These are phyloP conservation scores for Lophiotrema nucula DNA, from an alignment of 495 filamentous ascomycete genomes.

Conservation along the genomic window DNA sequence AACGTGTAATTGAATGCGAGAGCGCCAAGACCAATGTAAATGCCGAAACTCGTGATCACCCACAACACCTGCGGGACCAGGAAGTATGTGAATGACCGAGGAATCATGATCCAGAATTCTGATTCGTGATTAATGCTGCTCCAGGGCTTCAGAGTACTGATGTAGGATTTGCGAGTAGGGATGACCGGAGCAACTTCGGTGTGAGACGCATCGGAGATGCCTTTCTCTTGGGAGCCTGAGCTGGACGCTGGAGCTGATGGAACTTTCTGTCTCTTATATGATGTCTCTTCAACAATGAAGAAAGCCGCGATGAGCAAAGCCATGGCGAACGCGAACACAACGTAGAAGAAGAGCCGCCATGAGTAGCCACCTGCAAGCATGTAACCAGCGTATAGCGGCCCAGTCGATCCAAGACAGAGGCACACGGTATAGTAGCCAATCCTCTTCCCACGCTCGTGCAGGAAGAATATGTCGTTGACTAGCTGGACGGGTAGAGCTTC, in stretches of 20 bases:
- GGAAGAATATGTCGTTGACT: conserved; percentile 67
- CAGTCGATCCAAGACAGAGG: conserved; percentile 59
- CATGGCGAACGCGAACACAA: conserved; percentile 58
- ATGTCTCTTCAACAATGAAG: conserved; percentile 62
- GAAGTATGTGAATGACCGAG: conserved; percentile 55
- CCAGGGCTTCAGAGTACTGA: conserved; percentile 37
- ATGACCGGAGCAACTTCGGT: conserved; percentile 28
- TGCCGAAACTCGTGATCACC: conserved; percentile 54
- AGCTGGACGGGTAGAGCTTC: conserved; percentile 63
- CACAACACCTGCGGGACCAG: conserved; percentile 57
- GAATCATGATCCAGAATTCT: conserved; percentile 49
- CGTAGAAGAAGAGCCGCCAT: conserved; percentile 66
- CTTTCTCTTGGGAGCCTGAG: conserved; percentile 29
- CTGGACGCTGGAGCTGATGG: conserved; percentile 17
- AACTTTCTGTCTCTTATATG: conserved; percentile 48
- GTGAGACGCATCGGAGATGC: conserved; percentile 13
- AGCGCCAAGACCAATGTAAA: conserved; percentile 59
- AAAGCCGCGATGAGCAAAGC: conserved; percentile 58
- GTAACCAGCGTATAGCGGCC: conserved; percentile 61
- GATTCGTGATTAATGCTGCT: conserved; percentile 46
- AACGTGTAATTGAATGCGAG: conserved; percentile 62
- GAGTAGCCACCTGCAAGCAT: conserved; percentile 63
- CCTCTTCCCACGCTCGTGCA: conserved; percentile 59
- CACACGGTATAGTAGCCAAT: conserved; percentile 63
- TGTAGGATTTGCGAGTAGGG: conserved; percentile 24